Evolutionary conservation across 352 stramenopile genomes (phyloP), one percentile per base, ranked within the genome.

Genomic region (Phytophthora citricola): DNA sequence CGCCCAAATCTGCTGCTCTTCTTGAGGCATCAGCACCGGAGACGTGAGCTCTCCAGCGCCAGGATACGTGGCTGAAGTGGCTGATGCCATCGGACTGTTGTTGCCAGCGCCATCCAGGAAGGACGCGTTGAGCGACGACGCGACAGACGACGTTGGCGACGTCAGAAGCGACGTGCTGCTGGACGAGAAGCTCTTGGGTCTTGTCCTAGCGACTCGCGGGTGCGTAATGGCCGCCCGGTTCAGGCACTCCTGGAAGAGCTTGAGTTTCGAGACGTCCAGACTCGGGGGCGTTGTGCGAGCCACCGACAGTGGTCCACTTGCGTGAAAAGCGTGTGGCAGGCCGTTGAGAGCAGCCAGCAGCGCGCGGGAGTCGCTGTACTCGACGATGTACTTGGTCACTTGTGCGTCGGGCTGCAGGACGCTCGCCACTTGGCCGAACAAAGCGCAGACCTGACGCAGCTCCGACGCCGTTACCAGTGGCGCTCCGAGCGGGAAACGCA

Each of bases 331-430:
- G 2, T 53, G 57, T 4, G 65, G 45, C 2, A 95, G 58, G 4
- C 71, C 68, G 14, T 51, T 71, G 5, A 95, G 66, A 1, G 81
- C 86, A 3, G 44, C 58, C 0, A 65, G 47, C 2, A 95, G 64
- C 11, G 77, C 81, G 0, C 88, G 81, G 0, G 75, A 72, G 55
- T 95, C 88, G 55, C 90, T 88, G 61, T 85, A 93, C 64, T 95
- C 85, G 29, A 95, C 75, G 5, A 92, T 75, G 58, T 78, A 94
- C 58, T 78, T 81, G 57, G 60, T 69, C 10, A 69, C 46, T 32
- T 73, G 65, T 20, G 58, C 38, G 17, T 90, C 76, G 39, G 78
- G 70, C 62, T 88, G 84, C 45, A 91, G 58, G n/a, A 94, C 75
- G 51, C 79, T 91, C 7, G 84, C 82, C 36, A 95, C 79, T 62